A percentile compares a stretch with the other conserved stretches of the same genome.
These are phyloP conservation scores for Verticillium albo-atrum DNA, from an alignment of 2,329 filamentous ascomycete species.

Conservation along the genomic window DNA sequence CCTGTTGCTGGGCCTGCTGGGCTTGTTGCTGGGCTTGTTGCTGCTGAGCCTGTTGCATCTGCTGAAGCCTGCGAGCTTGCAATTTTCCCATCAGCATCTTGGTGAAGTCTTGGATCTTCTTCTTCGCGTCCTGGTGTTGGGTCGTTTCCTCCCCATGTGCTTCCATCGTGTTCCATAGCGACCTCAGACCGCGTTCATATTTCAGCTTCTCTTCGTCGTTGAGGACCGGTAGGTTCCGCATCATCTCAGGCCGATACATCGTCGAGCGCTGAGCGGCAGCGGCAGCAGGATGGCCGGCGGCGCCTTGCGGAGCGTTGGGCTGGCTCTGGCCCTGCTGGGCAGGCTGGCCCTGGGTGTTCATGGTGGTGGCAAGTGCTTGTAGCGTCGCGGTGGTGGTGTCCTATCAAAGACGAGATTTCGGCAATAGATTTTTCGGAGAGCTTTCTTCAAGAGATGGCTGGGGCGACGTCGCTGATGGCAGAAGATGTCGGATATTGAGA, in stretches of 20 bases:
- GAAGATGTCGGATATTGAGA: neutral
- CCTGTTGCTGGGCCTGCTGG: conserved; percentile 14
- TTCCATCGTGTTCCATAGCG: conserved; percentile 50
- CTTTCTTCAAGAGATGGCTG: neutral
- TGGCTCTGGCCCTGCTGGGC: conserved; percentile 17
- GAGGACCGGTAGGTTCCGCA: conserved; percentile 45
- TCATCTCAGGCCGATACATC: conserved; percentile 48
- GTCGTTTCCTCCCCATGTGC: conserved; percentile 40
- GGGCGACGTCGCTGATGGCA: neutral
- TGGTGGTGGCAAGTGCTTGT: conserved; percentile 3
- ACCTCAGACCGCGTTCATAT: conserved; percentile 52
- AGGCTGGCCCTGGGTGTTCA: conserved; percentile 13
- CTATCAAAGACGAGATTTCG: neutral
- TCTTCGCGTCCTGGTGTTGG: conserved; percentile 45
- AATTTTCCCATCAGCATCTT: conserved; percentile 52
- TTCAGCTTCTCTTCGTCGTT: conserved; percentile 51
- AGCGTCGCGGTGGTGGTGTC: neutral
- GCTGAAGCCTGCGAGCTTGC: conserved; percentile 27
- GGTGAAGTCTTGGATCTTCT: conserved; percentile 58
- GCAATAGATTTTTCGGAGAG: neutral
- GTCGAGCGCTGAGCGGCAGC: conserved; percentile 22
- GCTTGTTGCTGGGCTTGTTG: conserved; percentile 18
- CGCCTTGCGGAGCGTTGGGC: conserved; percentile 12
- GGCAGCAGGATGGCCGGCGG: conserved; percentile 17
- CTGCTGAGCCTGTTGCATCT: conserved; percentile 27